Percentiles rank a stretch among this genome's conserved stretches.
phyloP scores from a whole-genome alignment of 208 protist genomes.

The Trypanosomatidae sp. region DNA sequence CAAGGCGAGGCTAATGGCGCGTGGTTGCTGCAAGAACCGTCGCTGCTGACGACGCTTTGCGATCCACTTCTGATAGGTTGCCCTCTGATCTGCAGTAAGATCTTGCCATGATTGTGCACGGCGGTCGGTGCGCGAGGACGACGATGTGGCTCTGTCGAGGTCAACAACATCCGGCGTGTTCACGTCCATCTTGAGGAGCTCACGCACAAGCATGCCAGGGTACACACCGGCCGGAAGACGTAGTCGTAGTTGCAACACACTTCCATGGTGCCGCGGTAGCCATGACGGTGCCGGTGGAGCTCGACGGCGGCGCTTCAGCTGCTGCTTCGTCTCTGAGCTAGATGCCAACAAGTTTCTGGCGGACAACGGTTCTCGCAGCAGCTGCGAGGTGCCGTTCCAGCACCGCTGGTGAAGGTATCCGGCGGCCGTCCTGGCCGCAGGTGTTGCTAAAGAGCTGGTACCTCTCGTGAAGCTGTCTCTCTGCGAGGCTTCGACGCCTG shows the following conservation, averaged over 20 bases:
- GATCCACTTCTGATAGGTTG: slow-evolving; percentile 50
- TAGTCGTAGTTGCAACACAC: slow-evolving; percentile 57
- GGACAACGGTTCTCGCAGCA: slow-evolving; percentile 1
- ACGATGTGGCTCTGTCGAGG: slow-evolving; percentile 47
- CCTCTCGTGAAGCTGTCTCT: background rate
- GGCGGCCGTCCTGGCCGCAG: slow-evolving; percentile 17
- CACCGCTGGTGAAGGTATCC: slow-evolving; percentile 14
- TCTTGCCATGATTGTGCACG: slow-evolving; percentile 43
- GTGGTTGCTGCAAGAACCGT: slow-evolving; percentile 44
- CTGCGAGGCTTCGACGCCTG: background rate
- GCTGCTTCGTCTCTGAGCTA: slow-evolving; percentile 1
- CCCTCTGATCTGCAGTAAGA: slow-evolving; percentile 53
- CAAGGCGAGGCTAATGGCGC: slow-evolving; percentile 70
- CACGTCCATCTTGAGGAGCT: slow-evolving; percentile 86
- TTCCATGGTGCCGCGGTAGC: slow-evolving; percentile 61
- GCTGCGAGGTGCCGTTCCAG: slow-evolving; percentile 23
- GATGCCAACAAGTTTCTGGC: background rate
- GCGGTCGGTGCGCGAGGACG: slow-evolving; percentile 26
- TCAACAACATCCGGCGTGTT: slow-evolving; percentile 76
- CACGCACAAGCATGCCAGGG: slow-evolving; percentile 75
- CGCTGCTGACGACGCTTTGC: slow-evolving; percentile 62
- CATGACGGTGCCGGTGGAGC: slow-evolving; percentile 71
- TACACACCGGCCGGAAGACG: slow-evolving; percentile 68
- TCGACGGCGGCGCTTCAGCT: slow-evolving; percentile 8
- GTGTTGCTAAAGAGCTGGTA: background rate